Evolutionary conservation across 2,329 filamentous ascomycete genomes (phyloP), one percentile per base, ranked within the genome.

Genomic region (Nemania abortiva): DNA sequence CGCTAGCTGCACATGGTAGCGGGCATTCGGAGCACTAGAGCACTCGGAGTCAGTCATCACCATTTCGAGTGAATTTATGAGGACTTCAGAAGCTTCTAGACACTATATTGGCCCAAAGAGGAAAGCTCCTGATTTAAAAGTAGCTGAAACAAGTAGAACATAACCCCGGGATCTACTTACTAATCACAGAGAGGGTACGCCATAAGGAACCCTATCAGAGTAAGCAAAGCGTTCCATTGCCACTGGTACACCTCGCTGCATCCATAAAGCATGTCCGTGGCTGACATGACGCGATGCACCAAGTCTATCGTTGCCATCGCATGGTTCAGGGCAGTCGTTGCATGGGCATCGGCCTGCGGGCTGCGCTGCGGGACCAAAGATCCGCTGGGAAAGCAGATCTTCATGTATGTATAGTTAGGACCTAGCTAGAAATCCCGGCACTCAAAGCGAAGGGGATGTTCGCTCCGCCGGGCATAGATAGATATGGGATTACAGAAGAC

Each of bases 161-260:
- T n/a, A n/a, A n/a, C n/a, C n/a, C n/a, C n/a, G n/a, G n/a, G n/a
- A n/a, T n/a, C n/a, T n/a, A n/a, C n/a, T n/a, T n/a, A n/a, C n/a
- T 65, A 65, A n/a, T 60, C 52, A 9, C 66, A 69, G 37, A 69
- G 57, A 9, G 69, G 69, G 39, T 68, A 66, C n/a, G 65, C 56
- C 65, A 68, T 70, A n/a, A 65, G 56, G 27, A 70, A 70, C 10
- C 68, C 68, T 20, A 70, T 49, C 13, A 70, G 57, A 27, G 69
- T 68, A 29, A 70, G 65, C 2, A 70, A 29, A 45, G 69, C 65
- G 57, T 70, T 70, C 69, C 65, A 70, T 31, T 68, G 61, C 69
- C 69, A 70, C 55, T 70, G 69, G 22, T 68, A 68, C 6, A 70
- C 58, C 39, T 70, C 68, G 37, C 63, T 61, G 11, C 60, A 61